Base-by-base conservation (phyloP, 2,329 filamentous ascomycete genomes). In the Cladosporium sp. region DNA sequence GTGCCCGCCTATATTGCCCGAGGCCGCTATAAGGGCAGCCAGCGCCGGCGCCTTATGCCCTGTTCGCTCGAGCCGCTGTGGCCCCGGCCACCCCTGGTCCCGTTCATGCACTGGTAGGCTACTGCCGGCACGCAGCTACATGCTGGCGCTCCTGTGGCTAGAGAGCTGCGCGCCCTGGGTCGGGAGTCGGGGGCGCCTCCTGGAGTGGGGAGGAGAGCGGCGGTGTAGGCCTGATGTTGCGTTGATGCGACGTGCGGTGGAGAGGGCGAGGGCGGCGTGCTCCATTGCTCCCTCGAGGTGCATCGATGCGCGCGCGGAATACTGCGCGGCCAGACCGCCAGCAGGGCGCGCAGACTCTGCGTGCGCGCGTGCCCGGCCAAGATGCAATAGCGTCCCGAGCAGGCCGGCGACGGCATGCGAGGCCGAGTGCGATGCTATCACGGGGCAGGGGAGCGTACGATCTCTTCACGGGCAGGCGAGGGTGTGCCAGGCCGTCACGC, bases 401-500 rank as follows among this genome's bases (percentile, higher is more conserved):
- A 28, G 22, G 22, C 22, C 22, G 22, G 22, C 22, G 22, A 28
- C 48, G 40, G 35, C 4, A 38, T 35, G 34, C 35, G 42, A 43
- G 40, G 16, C 16, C 43, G 41, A 14, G 18, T 31, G 40, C 40
- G 22, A 31, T 13, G n/a, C 18, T 14, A 42, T 43, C 37, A 35
- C 38, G 28, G 9, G 22, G 46, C 46, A 49, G 32, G 28, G 22
- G 45, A 49, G 33, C 11, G 31, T 16, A 35, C 11, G 40, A 19
- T 33, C 3, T 50, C 48, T 50, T 50, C 48, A 50, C 46, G 31
- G 37, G n/a, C 22, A 35, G 48, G 35, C 48, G 41, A 43, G 48
- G 48, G 18, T 35, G 35, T 31, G 33, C 14, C 10, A 28, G 16
- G 16, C 38, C 37, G 35, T 49, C 46, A 50, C 48, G 40, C 19